phyloP scores from a whole-genome alignment of 805 yeast species.

The Starmerella ratchasimensis region DNA sequence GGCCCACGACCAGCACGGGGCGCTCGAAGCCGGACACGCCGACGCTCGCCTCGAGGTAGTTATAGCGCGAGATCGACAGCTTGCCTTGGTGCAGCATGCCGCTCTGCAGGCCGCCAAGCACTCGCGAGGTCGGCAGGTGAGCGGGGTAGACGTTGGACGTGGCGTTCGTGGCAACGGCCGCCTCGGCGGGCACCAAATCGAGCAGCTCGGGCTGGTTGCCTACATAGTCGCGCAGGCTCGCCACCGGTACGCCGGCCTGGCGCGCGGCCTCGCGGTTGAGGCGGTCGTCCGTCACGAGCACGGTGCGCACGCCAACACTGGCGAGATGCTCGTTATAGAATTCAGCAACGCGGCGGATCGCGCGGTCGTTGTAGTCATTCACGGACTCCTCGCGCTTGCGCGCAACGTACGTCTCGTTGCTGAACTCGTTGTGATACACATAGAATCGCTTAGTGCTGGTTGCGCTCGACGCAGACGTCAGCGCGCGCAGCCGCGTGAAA shows the following conservation, averaged over 20 bases:
- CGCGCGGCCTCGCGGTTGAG: slow-evolving; percentile 47
- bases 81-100: slow-evolving; percentile 81
- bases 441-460: slow-evolving; percentile 63
- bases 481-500: slow-evolving; percentile 65
- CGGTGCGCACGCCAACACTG: slow-evolving; percentile 20
- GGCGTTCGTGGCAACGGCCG: slow-evolving; percentile 41
- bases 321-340: slow-evolving; percentile 63
- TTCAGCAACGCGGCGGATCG: slow-evolving; percentile 59
- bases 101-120: slow-evolving; percentile 80
- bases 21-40: slow-evolving; percentile 57
- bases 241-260: slow-evolving; percentile 39
- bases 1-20: slow-evolving; percentile 71
- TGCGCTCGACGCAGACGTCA: slow-evolving; percentile 36
- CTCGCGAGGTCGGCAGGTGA: slow-evolving; percentile 64
- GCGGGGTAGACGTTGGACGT: slow-evolving; percentile 42
- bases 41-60: slow-evolving; percentile 76
- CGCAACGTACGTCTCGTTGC: slow-evolving; percentile 49
- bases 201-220: slow-evolving; percentile 46
- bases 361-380: slow-evolving; percentile 84
- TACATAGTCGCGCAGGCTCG: slow-evolving; percentile 56
- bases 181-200: slow-evolving; percentile 40
- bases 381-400: slow-evolving; percentile 56
- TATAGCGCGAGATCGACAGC: slow-evolving; percentile 68
- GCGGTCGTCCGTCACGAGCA: slow-evolving; percentile 59
- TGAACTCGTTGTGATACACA: slow-evolving; percentile 88